Evolutionary conservation across 1,139 yeast species (phyloP), one percentile per base, ranked within the genome.

Genomic region (Diutina sp.): DNA sequence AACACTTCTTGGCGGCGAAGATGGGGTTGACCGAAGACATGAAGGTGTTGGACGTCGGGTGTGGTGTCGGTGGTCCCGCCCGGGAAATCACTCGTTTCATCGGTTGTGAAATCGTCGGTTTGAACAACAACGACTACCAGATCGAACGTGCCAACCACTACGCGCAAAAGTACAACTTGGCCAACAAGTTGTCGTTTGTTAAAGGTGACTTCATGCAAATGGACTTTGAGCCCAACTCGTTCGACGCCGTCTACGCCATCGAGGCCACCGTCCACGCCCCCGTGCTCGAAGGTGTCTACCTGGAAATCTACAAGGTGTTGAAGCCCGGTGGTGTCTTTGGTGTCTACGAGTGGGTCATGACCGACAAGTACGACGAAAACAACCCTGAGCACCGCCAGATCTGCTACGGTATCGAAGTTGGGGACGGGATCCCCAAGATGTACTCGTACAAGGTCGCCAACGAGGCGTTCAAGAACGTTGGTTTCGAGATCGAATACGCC

Each of bases 61-160:
- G 99, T 77, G 99, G 99, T 79, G 97, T 93, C 65, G 99, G 99
- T 69, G 99, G 99, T 51, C 99, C 99, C 65, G 98, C 97, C 46
- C 86, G 97, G 72, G 97, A 93, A 75, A 93, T 93, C 68, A 80
- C 87, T 61, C 82, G 97, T 70, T 93, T 93, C 76, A 86, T 98
- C 58, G 91, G 87, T 65, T 87, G 93, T 73, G 75, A 82, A 64
- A 79, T 93, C 69, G 88, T 87, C 63, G 99, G 99, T 55, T 80
- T 93, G 67, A 93, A 93, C 78, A 93, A 93, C 78, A 95, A 93
- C 70, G 99, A 93, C 73, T 95, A 95, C 81, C 95, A 93, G 78
- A 87, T 93, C 65, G 90, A 86, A 68, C 88, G 96, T 71, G 99
- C 96, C 58, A 87, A 83, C 70, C 80, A 80, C 72, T 89, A 90